These are phyloP conservation scores for Alternaria solani DNA, from an alignment of 2,329 filamentous ascomycete species.

Conservation along the genomic window DNA sequence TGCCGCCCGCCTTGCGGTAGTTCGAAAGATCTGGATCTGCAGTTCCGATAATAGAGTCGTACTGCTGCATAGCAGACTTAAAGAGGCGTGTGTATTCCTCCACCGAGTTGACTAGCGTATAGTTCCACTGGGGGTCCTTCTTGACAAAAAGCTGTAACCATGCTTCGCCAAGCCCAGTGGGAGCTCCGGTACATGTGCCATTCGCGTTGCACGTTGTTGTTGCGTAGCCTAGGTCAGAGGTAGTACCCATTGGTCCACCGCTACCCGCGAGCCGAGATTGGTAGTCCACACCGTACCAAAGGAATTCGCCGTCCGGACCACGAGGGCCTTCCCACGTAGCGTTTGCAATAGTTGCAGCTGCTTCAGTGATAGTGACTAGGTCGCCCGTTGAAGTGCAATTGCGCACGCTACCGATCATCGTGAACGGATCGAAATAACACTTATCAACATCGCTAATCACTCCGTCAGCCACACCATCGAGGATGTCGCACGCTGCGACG, in stretches of 20 bases:
- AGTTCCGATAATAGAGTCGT: conserved; percentile 22
- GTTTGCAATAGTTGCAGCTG: conserved; percentile 25
- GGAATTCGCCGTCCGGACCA: conserved; percentile 20
- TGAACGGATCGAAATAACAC: conserved; percentile 35
- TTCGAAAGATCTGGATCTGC: conserved; percentile 28
- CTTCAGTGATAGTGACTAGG: conserved; percentile 7
- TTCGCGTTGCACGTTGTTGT: conserved; percentile 18
- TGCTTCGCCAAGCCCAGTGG: neutral
- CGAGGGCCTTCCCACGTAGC: conserved; percentile 26
- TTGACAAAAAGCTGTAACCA: conserved; percentile 21
- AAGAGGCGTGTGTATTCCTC: neutral
- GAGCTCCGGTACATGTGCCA: conserved; percentile 1
- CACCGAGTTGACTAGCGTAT: neutral
- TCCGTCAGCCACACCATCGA: conserved; percentile 45
- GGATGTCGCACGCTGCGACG: conserved; percentile 37
- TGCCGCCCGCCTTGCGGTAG: conserved; percentile 28
- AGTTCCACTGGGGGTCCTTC: conserved; percentile 19
- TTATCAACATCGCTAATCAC: conserved; percentile 36
- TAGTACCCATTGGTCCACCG: neutral
- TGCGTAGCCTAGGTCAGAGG: conserved; percentile 9
- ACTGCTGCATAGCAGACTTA: conserved; percentile 11
- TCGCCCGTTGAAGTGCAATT: conserved; percentile 16
- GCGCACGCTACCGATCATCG: conserved; percentile 18
- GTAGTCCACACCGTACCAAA: conserved; percentile 24
- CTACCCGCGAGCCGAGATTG: conserved; percentile 19